Base-by-base conservation (phyloP, 1,139 yeast genomes). In the Kodamaea fungicola region DNA sequence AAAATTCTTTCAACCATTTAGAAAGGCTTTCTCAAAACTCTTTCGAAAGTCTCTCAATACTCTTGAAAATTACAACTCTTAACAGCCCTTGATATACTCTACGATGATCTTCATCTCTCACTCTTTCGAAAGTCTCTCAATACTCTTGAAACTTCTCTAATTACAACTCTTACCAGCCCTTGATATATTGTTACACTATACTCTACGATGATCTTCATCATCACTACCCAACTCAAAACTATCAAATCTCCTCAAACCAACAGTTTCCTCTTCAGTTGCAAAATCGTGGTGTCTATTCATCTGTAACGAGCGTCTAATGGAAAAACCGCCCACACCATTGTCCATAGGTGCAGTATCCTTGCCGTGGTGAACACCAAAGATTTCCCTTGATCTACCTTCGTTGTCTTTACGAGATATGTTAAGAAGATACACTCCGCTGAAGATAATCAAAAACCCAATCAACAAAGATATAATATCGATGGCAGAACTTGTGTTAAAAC, bases 361-460 rank as follows among this genome's bases (percentile, higher is more conserved):
- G 37, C 70, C 66, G 35, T 55, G 59, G 76, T 85, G 68, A 67
- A 89, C 59, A 60, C 88, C 64, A 72, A 74, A 49, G 71, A 85
- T 54, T 71, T 82, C 67, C 65, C 82, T 71, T 37, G 68, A 54
- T 40, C 68, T 67, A 32, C 75, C 78, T 34, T 76, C 78, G 39
- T 77, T 74, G 38, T 76, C 82, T 49, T 83, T 78, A 53, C 95
- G 74, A 2, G 94, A 78, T 34, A 88, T 78, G 61, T 89, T 89
- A 54, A 88, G 73, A 41, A 88, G 69, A 54, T 83, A 88, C 16
- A 88, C 96, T 23, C 96, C 96, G 42, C 88, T 76, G 62, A 88
- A 89, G 41, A 89, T 88, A 54, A 87, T 85, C 47, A 87, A 71
- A 60, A 88, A 88, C 22, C 97, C 96, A 53, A 89, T 83, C 42